Evolutionary conservation across 768 basidiomycete genomes (phyloP).

Genomic region (Rhodotorula diobovata): DNA sequence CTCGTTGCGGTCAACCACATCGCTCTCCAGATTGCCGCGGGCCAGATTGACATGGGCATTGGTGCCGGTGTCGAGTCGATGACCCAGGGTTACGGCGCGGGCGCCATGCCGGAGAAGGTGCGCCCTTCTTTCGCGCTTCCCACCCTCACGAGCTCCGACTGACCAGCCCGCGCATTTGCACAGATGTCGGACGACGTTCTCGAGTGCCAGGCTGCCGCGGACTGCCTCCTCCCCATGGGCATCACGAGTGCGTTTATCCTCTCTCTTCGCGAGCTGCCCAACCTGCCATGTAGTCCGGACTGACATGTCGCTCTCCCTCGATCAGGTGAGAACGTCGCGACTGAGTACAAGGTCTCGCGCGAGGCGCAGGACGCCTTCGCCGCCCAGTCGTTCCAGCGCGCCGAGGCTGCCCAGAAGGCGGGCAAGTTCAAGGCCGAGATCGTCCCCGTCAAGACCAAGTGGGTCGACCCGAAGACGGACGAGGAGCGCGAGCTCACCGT

Average conservation of each 20-base stretch:
- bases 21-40: conserved; percentile 75
- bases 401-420: conserved; percentile 58
- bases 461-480: conserved; percentile 52
- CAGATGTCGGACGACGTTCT: conserved; percentile 55
- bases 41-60: conserved; percentile 79
- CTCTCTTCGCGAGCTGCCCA: conserved; percentile 58
- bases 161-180: background rate
- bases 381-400: conserved; percentile 76
- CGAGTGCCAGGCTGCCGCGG: conserved; percentile 57
- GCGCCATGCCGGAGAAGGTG: conserved; percentile 49
- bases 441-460: conserved; percentile 67
- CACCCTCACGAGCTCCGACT: background rate
- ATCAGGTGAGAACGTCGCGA: conserved; percentile 53
- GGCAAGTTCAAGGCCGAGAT: conserved; percentile 85
- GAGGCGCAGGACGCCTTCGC: conserved; percentile 85
- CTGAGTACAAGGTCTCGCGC: conserved; percentile 59
- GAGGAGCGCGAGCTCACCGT: conserved; percentile 53
- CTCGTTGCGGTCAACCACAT: conserved; percentile 86
- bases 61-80: conserved; percentile 58
- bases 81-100: conserved; percentile 50
- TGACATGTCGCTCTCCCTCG: background rate
- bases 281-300: background rate
- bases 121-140: background rate
- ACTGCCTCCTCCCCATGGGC: conserved; percentile 59
- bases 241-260: conserved; percentile 60